Conservation (phyloP, 1,139 yeast genomes). For the Yamadazyma taylorii region DNA sequence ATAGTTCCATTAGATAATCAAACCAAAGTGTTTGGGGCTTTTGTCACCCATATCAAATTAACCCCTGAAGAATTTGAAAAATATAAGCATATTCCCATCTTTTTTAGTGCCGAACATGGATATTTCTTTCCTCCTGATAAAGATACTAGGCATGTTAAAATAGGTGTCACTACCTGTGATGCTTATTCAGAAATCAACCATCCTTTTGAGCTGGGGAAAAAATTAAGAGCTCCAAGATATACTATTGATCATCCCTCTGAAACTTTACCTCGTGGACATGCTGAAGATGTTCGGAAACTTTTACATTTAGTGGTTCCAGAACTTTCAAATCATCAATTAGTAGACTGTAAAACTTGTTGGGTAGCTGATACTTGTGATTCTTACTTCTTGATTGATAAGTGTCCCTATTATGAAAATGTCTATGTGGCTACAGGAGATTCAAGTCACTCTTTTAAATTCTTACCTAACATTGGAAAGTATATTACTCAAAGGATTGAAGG, state of each 20-base stretch:
- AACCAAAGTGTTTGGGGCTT: slow-evolving; percentile 33
- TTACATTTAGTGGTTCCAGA: slow-evolving; percentile 15
- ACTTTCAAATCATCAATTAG: slow-evolving; percentile 12
- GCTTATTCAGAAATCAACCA: slow-evolving; percentile 25
- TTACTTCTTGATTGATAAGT: slow-evolving; percentile 40
- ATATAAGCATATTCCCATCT: slow-evolving; percentile 31
- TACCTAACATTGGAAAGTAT: slow-evolving; percentile 33
- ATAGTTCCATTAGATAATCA: slow-evolving; percentile 30
- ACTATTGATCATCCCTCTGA: slow-evolving; percentile 27
- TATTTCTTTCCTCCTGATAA: slow-evolving; percentile 41
- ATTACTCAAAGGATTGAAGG: slow-evolving; percentile 27
- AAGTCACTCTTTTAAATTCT: slow-evolving; percentile 41
- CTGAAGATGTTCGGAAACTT: slow-evolving; percentile 12
- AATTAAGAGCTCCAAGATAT: slow-evolving; percentile 37
- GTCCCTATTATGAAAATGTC: slow-evolving; percentile 35
- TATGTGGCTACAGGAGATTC: slow-evolving; percentile 48
- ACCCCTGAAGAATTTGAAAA: slow-evolving; percentile 26
- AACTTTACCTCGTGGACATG: slow-evolving; percentile 30
- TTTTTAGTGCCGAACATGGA: slow-evolving; percentile 44
- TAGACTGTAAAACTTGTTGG: slow-evolving; percentile 32
- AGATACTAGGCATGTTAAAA: slow-evolving; percentile 33
- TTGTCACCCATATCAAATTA: slow-evolving; percentile 33
- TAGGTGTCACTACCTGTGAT: slow-evolving; percentile 41
- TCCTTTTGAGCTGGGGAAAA: slow-evolving; percentile 23
- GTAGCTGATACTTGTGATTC: slow-evolving; percentile 44